phyloP scores from a whole-genome alignment of 768 basidiomycete genomes.

The Mycena amicta region DNA sequence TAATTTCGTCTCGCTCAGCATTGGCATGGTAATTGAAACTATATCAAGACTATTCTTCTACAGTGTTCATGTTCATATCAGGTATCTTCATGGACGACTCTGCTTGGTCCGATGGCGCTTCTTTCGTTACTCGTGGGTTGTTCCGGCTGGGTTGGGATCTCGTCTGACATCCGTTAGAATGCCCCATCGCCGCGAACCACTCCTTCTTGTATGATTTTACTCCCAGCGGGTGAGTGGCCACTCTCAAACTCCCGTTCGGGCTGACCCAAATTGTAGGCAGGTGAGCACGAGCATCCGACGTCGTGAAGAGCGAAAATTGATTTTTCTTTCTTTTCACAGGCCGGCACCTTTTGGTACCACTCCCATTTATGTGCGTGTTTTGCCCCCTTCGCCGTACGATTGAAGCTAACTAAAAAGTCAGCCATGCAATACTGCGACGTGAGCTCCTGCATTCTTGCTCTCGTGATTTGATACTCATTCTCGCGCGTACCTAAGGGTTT shows the following conservation, averaged over 20 bases:
- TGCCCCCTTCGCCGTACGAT: slow-evolving; percentile 20
- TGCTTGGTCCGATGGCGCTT: slow-evolving; percentile 44
- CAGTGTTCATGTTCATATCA: too few species aligned
- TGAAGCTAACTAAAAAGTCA: slow-evolving; percentile 28
- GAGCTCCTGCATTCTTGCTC: not conserved
- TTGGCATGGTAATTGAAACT: slow-evolving; percentile 44
- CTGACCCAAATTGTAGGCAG: not conserved
- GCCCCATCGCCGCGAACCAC: slow-evolving; percentile 9
- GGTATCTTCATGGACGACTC: slow-evolving; percentile 40
- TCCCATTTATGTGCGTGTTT: slow-evolving; percentile 41
- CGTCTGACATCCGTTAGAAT: slow-evolving; percentile 21
- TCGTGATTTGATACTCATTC: not conserved
- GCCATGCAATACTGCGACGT: slow-evolving; percentile 56
- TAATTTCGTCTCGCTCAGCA: too few species aligned
- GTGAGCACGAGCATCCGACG: not conserved
- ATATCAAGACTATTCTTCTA: too few species aligned
- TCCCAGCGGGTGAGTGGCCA: slow-evolving; percentile 38
- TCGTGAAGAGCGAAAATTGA: not conserved
- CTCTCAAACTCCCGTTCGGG: not conserved
- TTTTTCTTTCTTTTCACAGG: not conserved
- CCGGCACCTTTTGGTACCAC: slow-evolving; percentile 45
- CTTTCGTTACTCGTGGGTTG: slow-evolving; percentile 27
- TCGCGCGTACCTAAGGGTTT: slow-evolving; percentile 35
- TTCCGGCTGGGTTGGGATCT: not conserved
- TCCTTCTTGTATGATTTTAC: slow-evolving; percentile 36